Conservation (phyloP, 768 basidiomycete genomes). For the Mycena vitilis region DNA sequence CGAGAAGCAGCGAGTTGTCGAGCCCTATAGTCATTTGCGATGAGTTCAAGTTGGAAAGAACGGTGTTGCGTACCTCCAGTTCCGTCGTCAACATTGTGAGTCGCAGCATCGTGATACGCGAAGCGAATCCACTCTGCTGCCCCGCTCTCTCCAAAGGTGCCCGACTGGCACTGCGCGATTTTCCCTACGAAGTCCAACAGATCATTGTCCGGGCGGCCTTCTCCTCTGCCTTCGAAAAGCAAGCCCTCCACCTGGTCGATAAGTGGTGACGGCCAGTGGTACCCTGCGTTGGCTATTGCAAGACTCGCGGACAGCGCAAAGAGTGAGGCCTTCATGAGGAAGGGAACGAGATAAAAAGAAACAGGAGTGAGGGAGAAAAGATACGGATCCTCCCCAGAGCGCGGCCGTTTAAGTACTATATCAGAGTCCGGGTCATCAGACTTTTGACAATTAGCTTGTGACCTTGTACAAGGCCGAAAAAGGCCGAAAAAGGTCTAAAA, state of each 20-base stretch:
- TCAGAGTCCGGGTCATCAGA: conserved; percentile 12
- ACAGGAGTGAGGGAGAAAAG: conserved; percentile 18
- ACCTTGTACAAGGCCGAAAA: too few species aligned
- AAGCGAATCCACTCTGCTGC: conserved; percentile 32
- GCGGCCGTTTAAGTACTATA: conserved; percentile 13
- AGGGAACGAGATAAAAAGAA: conserved; percentile 15
- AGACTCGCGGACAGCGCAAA: conserved; percentile 18
- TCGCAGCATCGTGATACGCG: conserved; percentile 29
- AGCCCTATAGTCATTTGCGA: conserved; percentile 22
- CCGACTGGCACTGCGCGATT: conserved; percentile 23
- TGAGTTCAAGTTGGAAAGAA: conserved; percentile 10
- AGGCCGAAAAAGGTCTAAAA: too few species aligned
- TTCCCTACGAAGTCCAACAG: conserved; percentile 25
- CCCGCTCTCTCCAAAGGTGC: conserved; percentile 14
- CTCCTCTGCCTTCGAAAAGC: conserved; percentile 25
- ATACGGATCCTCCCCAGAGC: conserved; percentile 12
- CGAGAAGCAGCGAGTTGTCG: conserved; percentile 26
- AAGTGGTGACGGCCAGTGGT: conserved; percentile 31
- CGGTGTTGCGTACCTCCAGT: conserved; percentile 21
- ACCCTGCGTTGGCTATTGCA: conserved; percentile 25
- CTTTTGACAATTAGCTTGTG: too few species aligned
- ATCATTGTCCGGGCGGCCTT: conserved; percentile 19
- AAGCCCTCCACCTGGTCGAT: conserved; percentile 30
- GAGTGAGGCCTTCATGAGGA: conserved; percentile 23
- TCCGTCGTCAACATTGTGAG: conserved; percentile 25